Percentiles rank a stretch among this genome's conserved stretches.
These are phyloP conservation scores for Cubamyces sp. DNA, from an alignment of 768 basidiomycete species.

Conservation along the genomic window DNA sequence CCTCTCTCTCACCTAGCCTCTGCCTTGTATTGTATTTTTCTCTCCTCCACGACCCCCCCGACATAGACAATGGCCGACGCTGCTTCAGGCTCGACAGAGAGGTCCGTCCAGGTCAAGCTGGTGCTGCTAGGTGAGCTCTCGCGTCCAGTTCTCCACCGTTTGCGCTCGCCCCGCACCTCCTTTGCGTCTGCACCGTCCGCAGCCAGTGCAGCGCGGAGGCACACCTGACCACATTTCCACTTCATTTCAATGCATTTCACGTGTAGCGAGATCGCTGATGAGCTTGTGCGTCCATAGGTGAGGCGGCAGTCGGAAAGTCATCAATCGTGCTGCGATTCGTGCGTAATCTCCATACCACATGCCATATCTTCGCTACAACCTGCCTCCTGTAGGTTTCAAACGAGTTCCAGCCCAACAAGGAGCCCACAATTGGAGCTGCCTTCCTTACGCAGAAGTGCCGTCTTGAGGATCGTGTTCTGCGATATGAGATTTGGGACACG, in stretches of 20 bases:
- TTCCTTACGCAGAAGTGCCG: constrained; percentile 96
- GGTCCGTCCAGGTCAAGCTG: constrained; percentile 96
- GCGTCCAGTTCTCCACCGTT: background rate
- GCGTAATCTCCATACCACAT: constrained; percentile 37
- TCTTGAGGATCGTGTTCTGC: constrained; percentile 89
- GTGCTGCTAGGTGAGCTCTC: constrained; percentile 81
- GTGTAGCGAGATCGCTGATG: background rate
- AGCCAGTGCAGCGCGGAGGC: too few relatives aligned
- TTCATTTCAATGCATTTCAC: too few relatives aligned
- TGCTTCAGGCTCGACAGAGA: constrained; percentile 76
- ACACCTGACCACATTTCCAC: too few relatives aligned
- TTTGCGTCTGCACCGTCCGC: too few relatives aligned
- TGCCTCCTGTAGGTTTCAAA: constrained; percentile 71
- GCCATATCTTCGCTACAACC: background rate
- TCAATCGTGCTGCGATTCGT: constrained; percentile 98
- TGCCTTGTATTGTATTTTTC: constrained; percentile 29
- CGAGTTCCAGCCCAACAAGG: constrained; percentile 99
- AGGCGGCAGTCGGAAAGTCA: constrained; percentile 98
- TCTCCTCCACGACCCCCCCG: constrained; percentile 3
- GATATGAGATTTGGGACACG: constrained; percentile 98
- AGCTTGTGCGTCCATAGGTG: constrained; percentile 55
- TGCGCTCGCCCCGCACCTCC: constrained; percentile 8
- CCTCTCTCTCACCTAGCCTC: constrained; percentile 14
- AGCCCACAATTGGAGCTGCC: constrained; percentile 97
- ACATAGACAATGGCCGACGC: constrained; percentile 64